Evolutionary conservation across 1,284 basidiomycete species (phyloP).

Genomic region (Agaricales sp.): DNA sequence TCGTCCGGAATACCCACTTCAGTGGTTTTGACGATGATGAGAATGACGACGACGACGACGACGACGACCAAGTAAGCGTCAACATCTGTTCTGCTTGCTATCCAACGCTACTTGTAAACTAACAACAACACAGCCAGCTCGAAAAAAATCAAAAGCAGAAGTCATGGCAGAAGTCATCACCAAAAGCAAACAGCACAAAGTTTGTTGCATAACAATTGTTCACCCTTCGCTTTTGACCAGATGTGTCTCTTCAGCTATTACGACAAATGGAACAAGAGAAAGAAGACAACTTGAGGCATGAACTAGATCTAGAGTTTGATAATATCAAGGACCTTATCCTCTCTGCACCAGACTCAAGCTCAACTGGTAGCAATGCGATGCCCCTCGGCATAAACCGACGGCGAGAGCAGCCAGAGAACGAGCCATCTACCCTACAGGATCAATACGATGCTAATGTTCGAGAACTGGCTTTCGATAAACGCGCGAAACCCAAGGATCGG

Average conservation of each 20-base stretch:
- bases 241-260: conserved; percentile 42
- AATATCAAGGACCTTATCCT: conserved; percentile 69
- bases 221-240: conserved; percentile 1
- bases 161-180: conserved; percentile 98
- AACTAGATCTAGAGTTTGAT: conserved; percentile 85
- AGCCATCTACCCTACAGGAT: conserved; percentile 19
- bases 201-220: conserved; percentile 18
- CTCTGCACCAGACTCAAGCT: conserved; percentile 42
- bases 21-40: conserved; percentile 81
- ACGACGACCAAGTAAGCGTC: conserved; percentile 42
- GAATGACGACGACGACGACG: too few species aligned
- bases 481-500: conserved; percentile 91
- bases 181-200: conserved; percentile 95
- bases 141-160: conserved; percentile 89
- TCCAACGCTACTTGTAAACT: conserved; percentile 8
- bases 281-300: conserved; percentile 79
- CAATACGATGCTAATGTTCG: conserved; percentile 87
- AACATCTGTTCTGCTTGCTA: conserved; percentile 2
- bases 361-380: conserved; percentile 13
- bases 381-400: conserved; percentile 1
- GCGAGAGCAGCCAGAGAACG: not conserved
- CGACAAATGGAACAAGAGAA: conserved; percentile 84
- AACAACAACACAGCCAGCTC: conserved; percentile 44
- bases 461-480: conserved; percentile 87
- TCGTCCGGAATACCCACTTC: conserved; percentile 70